These are phyloP conservation scores for Inonotus obliquus DNA, from an alignment of 1,284 basidiomycete species.

Conservation along the genomic window DNA sequence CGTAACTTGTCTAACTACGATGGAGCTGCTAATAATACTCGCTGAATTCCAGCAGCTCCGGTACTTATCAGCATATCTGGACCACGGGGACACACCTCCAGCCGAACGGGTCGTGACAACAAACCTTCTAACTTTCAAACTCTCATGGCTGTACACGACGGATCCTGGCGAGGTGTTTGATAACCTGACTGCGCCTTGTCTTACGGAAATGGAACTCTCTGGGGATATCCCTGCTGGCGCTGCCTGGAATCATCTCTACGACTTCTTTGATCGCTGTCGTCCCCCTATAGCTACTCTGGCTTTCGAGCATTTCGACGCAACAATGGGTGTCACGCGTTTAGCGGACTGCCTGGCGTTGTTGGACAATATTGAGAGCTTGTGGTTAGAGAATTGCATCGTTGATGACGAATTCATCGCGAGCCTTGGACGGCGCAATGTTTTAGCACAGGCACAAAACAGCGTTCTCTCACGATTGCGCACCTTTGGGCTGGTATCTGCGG, in stretches of 20 bases:
- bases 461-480: not conserved
- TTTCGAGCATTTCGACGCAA: constrained; percentile 10
- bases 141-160: constrained; percentile 6
- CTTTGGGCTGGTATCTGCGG: constrained; percentile 9
- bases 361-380: constrained; percentile 2
- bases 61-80: constrained; percentile 5
- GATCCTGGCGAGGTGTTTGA: constrained; percentile 11
- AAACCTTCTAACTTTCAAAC: constrained; percentile 3
- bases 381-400: constrained; percentile 13
- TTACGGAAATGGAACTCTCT: constrained; percentile 11
- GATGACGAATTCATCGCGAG: constrained; percentile 6
- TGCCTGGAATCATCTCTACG: constrained; percentile 12
- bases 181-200: not conserved
- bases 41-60: constrained; percentile 11
- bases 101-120: not conserved
- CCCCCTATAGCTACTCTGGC: constrained; percentile 7
- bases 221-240: constrained; percentile 12
- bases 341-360: constrained; percentile 6
- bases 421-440: not conserved
- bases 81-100: constrained; percentile 7
- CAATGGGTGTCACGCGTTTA: not conserved
- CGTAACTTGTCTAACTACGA: constrained; percentile 10
- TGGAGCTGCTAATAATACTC: constrained; percentile 13
- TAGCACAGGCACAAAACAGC: not conserved
- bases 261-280: constrained; percentile 5